A percentile compares a stretch with the other conserved stretches of the same genome.
These are phyloP conservation scores for Amanita fuliginea DNA, from an alignment of 768 basidiomycete genomes.

Conservation along the genomic window DNA sequence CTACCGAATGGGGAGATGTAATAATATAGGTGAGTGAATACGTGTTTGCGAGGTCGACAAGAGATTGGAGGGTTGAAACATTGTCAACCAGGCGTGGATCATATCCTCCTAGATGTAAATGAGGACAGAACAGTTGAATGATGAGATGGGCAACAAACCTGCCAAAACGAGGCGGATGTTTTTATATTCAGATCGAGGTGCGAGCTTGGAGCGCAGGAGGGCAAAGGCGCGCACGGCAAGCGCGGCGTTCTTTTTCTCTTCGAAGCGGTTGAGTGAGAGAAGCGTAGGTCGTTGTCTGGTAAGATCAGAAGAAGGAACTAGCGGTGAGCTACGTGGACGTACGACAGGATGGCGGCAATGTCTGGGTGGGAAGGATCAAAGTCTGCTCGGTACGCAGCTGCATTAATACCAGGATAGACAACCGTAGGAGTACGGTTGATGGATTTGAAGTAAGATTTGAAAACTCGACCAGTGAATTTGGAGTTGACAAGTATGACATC, in stretches of 20 bases:
- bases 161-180: slow-evolving; percentile 67
- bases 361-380: slow-evolving; percentile 36
- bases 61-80: slow-evolving; percentile 47
- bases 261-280: slow-evolving; percentile 88
- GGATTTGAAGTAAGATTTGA: slow-evolving; percentile 62
- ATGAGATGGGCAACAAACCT: slow-evolving; percentile 30
- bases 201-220: slow-evolving; percentile 25
- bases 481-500: slow-evolving; percentile 92
- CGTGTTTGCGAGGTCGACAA: slow-evolving; percentile 48
- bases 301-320: not conserved
- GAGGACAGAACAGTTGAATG: not conserved
- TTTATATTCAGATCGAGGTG: slow-evolving; percentile 13
- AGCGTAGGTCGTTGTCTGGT: slow-evolving; percentile 58
- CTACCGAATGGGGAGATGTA: slow-evolving; percentile 34
- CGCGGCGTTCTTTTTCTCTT: slow-evolving; percentile 85
- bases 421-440: slow-evolving; percentile 54
- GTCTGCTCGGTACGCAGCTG: slow-evolving; percentile 53
- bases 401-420: slow-evolving; percentile 95
- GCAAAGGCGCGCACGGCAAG: slow-evolving; percentile 79
- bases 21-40: slow-evolving; percentile 45
- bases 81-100: slow-evolving; percentile 86
- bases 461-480: slow-evolving; percentile 76
- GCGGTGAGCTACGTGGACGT: slow-evolving; percentile 19
- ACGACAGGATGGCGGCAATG: slow-evolving; percentile 47
- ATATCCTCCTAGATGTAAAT: slow-evolving; percentile 58